Percentiles rank a stretch among this genome's conserved stretches.
Evolutionary conservation across 148 eudicot species (phyloP).

Genomic region (Amaranthus hypochondriacus): DNA sequence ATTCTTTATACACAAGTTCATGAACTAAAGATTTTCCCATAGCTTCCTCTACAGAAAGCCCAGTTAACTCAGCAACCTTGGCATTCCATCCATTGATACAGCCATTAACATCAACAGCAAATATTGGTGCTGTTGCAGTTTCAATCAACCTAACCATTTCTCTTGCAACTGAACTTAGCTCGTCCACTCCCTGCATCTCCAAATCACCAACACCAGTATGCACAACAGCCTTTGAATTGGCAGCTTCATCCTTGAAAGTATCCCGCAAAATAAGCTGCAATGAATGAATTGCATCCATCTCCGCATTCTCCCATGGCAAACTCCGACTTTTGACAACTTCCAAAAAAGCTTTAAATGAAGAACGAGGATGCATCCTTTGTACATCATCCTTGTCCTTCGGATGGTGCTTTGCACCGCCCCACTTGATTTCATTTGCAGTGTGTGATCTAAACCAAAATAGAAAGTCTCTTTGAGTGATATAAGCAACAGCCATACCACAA

Average conservation of each 20-base stretch:
- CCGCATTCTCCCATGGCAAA: constrained; percentile 87
- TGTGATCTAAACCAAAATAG: constrained; percentile 94
- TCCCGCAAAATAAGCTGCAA: constrained; percentile 85
- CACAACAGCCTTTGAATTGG: constrained; percentile 51
- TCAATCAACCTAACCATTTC: constrained; percentile 96
- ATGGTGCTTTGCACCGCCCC: constrained; percentile 98
- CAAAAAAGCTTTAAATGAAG: constrained; percentile 79
- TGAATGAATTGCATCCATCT: constrained; percentile 96
- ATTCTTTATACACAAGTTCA: constrained; percentile 68
- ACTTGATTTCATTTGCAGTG: constrained; percentile 82
- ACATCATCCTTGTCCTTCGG: constrained; percentile 87
- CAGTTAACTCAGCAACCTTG: constrained; percentile 80
- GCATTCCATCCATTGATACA: constrained; percentile 93
- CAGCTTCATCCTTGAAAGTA: constrained; percentile 47
- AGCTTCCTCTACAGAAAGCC: constrained; percentile 77
- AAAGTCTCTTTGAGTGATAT: constrained; percentile 65
- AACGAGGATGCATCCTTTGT: constrained; percentile 86
- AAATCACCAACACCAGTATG: constrained; percentile 36
- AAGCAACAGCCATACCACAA: constrained; percentile 98
- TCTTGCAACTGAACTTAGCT: constrained; percentile 68
- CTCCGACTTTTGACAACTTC: constrained; percentile 90
- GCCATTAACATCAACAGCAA: constrained; percentile 79
- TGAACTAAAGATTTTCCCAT: constrained; percentile 83
- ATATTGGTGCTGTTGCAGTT: constrained; percentile 92
- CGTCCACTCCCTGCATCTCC: constrained; percentile 61